Evolutionary conservation across 805 yeast genomes (phyloP).

Genomic region (Hanseniaspora lachancei): DNA sequence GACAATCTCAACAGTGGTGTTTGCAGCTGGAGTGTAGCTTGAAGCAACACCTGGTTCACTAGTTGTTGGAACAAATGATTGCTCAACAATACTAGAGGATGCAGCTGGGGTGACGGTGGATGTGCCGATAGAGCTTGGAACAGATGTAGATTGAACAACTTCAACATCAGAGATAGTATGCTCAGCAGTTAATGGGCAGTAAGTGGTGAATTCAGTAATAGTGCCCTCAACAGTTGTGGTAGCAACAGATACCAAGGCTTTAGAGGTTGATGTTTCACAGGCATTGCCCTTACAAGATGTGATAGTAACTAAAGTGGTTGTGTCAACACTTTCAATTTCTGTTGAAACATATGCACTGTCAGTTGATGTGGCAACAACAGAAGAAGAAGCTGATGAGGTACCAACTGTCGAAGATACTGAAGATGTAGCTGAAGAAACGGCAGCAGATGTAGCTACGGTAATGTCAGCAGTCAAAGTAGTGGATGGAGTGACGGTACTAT

Average conservation of each 20-base stretch:
- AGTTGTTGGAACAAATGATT: not conserved
- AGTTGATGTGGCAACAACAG: conserved; percentile 22
- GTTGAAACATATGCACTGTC: conserved; percentile 19
- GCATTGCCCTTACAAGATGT: conserved; percentile 26
- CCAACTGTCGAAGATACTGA: conserved; percentile 20
- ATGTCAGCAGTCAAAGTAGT: not conserved
- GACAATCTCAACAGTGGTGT: not conserved
- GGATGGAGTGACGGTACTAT: not conserved
- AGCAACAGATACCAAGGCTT: conserved; percentile 28
- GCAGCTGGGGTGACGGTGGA: not conserved
- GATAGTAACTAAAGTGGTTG: conserved; percentile 28
- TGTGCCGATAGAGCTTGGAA: not conserved
- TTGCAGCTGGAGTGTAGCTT: not conserved
- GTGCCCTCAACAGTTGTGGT: conserved; percentile 27
- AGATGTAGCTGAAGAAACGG: conserved; percentile 16
- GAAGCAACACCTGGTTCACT: not conserved
- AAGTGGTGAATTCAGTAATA: conserved; percentile 29
- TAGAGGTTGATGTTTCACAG: conserved; percentile 25
- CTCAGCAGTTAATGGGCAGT: conserved; percentile 23
- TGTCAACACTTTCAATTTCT: conserved; percentile 16
- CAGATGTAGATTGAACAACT: conserved; percentile 34
- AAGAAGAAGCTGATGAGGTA: conserved; percentile 22
- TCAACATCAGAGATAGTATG: conserved; percentile 13
- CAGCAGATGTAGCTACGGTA: not conserved
- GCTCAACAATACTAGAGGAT: not conserved